Base-by-base conservation (phyloP, 495 filamentous ascomycete species). In the Cairneyella variabilis region DNA sequence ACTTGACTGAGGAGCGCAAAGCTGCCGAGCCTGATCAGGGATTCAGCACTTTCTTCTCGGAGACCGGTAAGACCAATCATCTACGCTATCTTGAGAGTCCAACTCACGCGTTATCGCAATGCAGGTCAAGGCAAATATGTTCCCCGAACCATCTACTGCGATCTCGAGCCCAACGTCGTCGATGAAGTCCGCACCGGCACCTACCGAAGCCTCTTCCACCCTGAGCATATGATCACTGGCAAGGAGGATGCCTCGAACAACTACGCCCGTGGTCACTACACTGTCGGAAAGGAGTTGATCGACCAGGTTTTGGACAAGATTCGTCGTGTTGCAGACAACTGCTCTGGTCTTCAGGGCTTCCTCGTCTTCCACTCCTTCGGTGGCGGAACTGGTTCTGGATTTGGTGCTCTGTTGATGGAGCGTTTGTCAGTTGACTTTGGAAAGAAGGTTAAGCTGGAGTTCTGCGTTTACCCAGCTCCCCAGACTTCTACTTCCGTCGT, bases 221-320 rank as follows among this genome's bases (percentile, higher is more conserved):
- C 92, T 40, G 92, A 97, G 75, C 84, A 91, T 74, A 93, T 97
- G 91, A 97, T 97, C 71, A 97, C 90, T 59, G 92, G 92, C 75
- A 96, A 97, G 83, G 92, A 97, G 80, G 92, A 97, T 83, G 92
- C 92, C 52, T 96, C 92, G 45, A 97, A 97, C 84, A 97, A 97
- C 83, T 97, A 96, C 70, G 92, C 92, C 54, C 90, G 92, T 76
- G 92, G 92, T 64, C 92, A 97, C 78, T 97, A 97, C 80, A 97
- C 92, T 61, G 90, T 97, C 64, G 92, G 92, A 64, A 97, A 97
- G 82, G 92, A 97, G 78, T 83, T 97, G 71, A 93, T 97, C 65
- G 92, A 97, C 71, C 86, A 89, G 74, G 92, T 97, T 36, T 76
- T 97, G 66, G 92, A 97, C 79, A 90, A 92, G 82, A 85, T 97